Evolutionary conservation across 2,329 filamentous ascomycete genomes (phyloP).

Genomic region (Elsinoe arachidis): DNA sequence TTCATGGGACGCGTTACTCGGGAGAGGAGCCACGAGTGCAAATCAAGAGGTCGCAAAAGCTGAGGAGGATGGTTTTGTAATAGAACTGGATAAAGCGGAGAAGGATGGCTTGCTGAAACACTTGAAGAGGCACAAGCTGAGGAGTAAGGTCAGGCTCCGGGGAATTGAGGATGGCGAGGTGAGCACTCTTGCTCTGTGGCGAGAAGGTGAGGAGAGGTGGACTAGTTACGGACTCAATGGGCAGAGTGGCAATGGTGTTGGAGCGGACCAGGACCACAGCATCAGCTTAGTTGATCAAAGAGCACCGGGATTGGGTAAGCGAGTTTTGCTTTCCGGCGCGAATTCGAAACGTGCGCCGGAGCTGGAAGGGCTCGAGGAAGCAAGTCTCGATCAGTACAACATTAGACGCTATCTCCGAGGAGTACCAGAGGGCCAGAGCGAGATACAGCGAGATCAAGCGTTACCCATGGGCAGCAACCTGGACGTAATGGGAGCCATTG

Average conservation of each 20-base stretch:
- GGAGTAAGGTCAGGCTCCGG: conserved; percentile 66
- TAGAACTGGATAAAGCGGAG: conserved; percentile 72
- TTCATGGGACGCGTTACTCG: conserved; percentile 19
- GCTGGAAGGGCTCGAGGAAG: conserved; percentile 34
- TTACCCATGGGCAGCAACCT: conserved; percentile 85
- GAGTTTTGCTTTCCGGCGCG: conserved; percentile 27
- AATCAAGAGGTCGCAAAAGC: not conserved
- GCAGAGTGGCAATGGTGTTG: conserved; percentile 1
- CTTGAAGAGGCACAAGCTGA: conserved; percentile 75
- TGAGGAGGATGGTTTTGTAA: conserved; percentile 49
- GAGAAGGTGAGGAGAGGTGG: conserved; percentile 37
- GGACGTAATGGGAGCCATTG: conserved; percentile 74
- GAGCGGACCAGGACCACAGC: conserved; percentile 16
- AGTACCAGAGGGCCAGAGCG: conserved; percentile 73
- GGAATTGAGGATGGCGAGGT: conserved; percentile 57
- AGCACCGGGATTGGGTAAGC: conserved; percentile 29
- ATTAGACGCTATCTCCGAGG: conserved; percentile 71
- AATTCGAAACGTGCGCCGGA: conserved; percentile 21
- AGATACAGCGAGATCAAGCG: conserved; percentile 62
- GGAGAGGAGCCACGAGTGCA: not conserved
- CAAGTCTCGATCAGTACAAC: conserved; percentile 49
- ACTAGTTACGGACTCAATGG: conserved; percentile 16
- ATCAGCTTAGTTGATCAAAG: conserved; percentile 34
- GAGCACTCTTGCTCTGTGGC: conserved; percentile 68
- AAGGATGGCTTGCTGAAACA: conserved; percentile 57